Evolutionary conservation across 345 rosid genomes (phyloP).

Genomic region (Eucalyptus caleyi): DNA sequence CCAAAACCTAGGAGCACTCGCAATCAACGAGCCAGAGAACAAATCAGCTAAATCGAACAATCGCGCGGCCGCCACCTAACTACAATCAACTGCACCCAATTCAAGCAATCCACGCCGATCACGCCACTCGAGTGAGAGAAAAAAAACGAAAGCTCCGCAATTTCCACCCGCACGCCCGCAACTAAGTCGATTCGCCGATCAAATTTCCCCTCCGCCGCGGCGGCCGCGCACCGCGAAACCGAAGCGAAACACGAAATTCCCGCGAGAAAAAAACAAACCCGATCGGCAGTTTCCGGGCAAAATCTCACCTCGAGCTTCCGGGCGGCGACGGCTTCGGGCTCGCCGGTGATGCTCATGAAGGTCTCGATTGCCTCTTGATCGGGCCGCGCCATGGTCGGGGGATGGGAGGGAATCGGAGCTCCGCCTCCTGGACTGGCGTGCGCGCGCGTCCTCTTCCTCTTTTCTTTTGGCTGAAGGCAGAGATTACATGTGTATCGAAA

Average conservation of each 20-base stretch:
- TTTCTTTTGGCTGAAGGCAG: neutral
- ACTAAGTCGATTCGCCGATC: neutral
- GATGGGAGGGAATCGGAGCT: neutral
- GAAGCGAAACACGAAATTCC: neutral
- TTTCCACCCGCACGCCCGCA: neutral
- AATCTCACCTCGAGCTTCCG: conserved; percentile 58
- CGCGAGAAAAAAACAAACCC: neutral
- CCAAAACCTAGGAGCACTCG: neutral
- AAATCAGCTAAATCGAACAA: neutral
- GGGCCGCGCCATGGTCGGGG: conserved; percentile 44
- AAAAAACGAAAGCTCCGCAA: neutral
- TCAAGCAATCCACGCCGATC: neutral
- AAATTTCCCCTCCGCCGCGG: neutral
- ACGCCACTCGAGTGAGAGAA: neutral
- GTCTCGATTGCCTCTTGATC: conserved; percentile 79
- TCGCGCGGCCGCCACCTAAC: neutral
- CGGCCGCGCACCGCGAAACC: neutral
- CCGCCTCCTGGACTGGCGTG: neutral
- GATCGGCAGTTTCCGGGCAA: neutral
- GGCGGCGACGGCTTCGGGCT: conserved; percentile 48
- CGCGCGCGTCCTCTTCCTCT: neutral
- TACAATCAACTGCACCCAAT: neutral
- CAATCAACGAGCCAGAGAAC: neutral
- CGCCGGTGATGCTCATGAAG: conserved; percentile 84
- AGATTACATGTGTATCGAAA: neutral